Base-by-base conservation (phyloP, 441 rosid genomes). In the Gossypium davidsonii region DNA sequence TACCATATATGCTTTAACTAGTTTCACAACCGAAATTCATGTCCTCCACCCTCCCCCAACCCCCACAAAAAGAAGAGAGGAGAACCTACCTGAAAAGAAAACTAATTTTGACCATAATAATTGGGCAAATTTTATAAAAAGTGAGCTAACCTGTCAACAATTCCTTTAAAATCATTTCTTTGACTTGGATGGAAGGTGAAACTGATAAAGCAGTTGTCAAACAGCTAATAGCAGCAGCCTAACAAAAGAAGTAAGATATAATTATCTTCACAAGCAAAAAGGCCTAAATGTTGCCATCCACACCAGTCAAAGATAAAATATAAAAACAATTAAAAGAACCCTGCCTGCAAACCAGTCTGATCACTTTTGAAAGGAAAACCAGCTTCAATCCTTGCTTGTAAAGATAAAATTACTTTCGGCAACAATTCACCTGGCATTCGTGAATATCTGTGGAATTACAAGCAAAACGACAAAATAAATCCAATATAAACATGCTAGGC, bases 341-440 rank as follows among this genome's bases (percentile, higher is more conserved):
- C 77, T 78, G 92, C 97, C 96, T 88, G 84, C 78, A 89, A 83
- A 81, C 90, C 88, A 79, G 85, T 86, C 78, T 83, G 90, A 82
- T 94, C 96, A 74, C 70, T 88, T 82, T 74, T 92, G 70, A 79
- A 83, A 62, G 86, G 83, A 80, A 87, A 84, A 6, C 91, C 93
- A 70, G 86, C 86, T 73, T 80, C 83, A 74, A 83, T 81, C 87
- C 83, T 86, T 62, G 78, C 79, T 62, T 78, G 80, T 42, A 94
- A 78, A 79, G 97, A 83, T 65, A 67, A 79, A 72, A 94, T 81
- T 53, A 90, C 87, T 69, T 78, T 85, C 5, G 87, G 91, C 83
- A 94, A 85, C 82, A 94, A 86, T 59, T 92, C 90, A 75, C 76
- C 81, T 6, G 97, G 94, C 97, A 94, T 89, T 88, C 97, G 88